Evolutionary conservation across 2,329 filamentous ascomycete genomes (phyloP).

Genomic region (Exophiala sp.): DNA sequence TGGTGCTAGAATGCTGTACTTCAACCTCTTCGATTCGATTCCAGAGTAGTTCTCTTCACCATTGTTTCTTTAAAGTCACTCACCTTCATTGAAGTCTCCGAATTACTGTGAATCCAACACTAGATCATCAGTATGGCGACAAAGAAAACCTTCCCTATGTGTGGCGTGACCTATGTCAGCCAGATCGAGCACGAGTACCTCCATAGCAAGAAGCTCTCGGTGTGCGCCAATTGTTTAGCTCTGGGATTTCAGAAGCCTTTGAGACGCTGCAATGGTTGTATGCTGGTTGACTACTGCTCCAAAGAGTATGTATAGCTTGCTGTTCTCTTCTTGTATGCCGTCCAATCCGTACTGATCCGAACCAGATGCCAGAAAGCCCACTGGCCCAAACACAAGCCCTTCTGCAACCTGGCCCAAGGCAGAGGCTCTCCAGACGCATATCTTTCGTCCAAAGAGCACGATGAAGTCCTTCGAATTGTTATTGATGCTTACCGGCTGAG

Average conservation of each 20-base stretch:
- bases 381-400: conserved; percentile 29
- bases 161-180: conserved; percentile 21
- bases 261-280: conserved; percentile 26
- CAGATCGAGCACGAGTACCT: conserved; percentile 29
- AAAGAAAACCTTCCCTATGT: conserved; percentile 22
- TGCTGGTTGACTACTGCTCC: conserved; percentile 27
- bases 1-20: not conserved
- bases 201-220: conserved; percentile 25
- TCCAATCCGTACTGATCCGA: not conserved
- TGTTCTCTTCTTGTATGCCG: not conserved
- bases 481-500: conserved; percentile 32
- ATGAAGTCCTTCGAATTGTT: conserved; percentile 28
- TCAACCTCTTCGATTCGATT: not conserved
- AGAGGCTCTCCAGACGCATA: conserved; percentile 27
- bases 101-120: not conserved
- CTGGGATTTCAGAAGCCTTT: conserved; percentile 27
- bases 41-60: not conserved
- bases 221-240: conserved; percentile 26
- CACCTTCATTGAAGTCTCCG: not conserved
- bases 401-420: conserved; percentile 28
- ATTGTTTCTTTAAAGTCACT: not conserved
- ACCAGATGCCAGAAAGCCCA: conserved; percentile 29
- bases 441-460: conserved; percentile 25
- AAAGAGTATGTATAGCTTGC: conserved; percentile 18
- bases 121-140: conserved; percentile 3